Evolutionary conservation across 192 early-diverging fungal genomes (phyloP), one percentile per base, ranked within the genome.

Genomic region (Helicostylum pulchrum): DNA sequence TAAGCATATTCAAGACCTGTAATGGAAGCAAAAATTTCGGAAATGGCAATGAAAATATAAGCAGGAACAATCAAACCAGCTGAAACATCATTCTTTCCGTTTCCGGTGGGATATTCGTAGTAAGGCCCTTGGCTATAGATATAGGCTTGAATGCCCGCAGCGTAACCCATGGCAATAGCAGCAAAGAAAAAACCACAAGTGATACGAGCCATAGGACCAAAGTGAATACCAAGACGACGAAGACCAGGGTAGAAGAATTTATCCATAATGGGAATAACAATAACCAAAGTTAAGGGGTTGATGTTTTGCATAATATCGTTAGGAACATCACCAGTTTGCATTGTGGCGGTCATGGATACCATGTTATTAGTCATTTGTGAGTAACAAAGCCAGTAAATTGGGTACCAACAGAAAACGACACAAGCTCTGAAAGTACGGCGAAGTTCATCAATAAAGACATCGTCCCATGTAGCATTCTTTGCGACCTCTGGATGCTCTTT

Each of bases 311-410:
- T 78, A 26, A 84, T 78, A 66, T 89, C 87, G 60, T 84, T 83
- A 30, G 87, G 79, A 19, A 88, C 65, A 51, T 67, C 57, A 42
- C 73, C 71, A 26, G 77, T 70, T 8, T 76, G 61, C 74, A 58
- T 58, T 11, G 56, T 58, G 9, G 56, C 56, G 2, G 39, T 32
- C 56, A 58, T 79, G 10, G 81, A 78, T n/a, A 84, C 76, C 61
- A 89, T 62, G 65, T 86, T 88, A 66, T 80, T 83, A 17, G 70
- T 75, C 69, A 88, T 87, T 65, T 89, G 83, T 48, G 70, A 72
- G 68, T 87, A 89, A 52, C 85, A 84, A 46, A 88, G 77, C 90
- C 88, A 92, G 79, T 86, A 92, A 55, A 92, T 61, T 0, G 90
- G 90, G 68, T 73, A 91, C 67, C 80, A 85, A 30, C 80, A 67